Conservation (phyloP, 2,329 filamentous ascomycete genomes). For the Neophaeococcomyces aloes region DNA sequence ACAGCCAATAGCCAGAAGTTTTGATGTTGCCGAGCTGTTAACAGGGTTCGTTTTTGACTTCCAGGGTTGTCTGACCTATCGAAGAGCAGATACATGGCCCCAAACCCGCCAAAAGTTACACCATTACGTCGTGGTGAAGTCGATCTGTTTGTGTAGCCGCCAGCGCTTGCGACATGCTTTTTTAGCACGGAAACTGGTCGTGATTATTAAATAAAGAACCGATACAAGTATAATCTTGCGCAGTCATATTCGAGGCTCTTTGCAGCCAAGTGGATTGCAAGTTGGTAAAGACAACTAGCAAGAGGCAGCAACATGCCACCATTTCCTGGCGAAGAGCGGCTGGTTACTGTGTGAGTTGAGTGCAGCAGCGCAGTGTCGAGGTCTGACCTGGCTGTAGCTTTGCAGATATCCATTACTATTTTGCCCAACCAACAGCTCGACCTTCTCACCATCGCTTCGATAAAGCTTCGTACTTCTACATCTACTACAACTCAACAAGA, state of each 20-base stretch:
- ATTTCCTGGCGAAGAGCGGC: slow-evolving; percentile 35
- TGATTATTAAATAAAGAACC: not conserved
- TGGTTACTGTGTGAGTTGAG: slow-evolving; percentile 36
- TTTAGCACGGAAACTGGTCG: not conserved
- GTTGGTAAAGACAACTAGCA: not conserved
- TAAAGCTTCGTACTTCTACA: slow-evolving; percentile 54
- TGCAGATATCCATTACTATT: slow-evolving; percentile 55
- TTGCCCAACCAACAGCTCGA: slow-evolving; percentile 44
- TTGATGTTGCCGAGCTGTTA: not conserved
- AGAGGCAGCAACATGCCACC: slow-evolving; percentile 32
- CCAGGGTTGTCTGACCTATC: not conserved
- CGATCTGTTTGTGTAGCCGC: not conserved
- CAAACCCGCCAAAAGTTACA: not conserved
- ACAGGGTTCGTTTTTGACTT: not conserved
- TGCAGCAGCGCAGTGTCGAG: not conserved
- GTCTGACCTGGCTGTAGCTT: slow-evolving; percentile 36
- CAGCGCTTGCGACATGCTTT: not conserved
- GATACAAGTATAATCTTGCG: no score
- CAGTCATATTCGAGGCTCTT: no score
- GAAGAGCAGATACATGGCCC: not conserved
- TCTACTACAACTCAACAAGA: slow-evolving; percentile 48
- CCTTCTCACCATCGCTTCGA: slow-evolving; percentile 54
- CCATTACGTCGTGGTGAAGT: not conserved
- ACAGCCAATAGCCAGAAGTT: no score
- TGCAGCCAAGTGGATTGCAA: no score